Evolutionary conservation across 2,329 filamentous ascomycete species (phyloP).

Genomic region (Xylaria multiplex): DNA sequence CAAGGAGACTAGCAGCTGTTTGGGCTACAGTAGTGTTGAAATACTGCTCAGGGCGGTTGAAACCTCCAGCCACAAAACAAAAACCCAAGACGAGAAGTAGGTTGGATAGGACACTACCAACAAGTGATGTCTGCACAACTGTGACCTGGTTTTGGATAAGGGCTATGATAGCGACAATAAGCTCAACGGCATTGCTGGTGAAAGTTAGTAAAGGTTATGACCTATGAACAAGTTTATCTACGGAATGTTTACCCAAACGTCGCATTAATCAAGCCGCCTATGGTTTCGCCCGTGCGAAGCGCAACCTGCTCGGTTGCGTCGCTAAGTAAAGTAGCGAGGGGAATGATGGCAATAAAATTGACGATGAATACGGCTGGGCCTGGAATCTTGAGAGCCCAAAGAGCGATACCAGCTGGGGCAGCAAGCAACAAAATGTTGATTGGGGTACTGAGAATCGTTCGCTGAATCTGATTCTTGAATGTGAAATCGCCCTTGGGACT

Average conservation of each 20-base stretch:
- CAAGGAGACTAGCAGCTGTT: slow-evolving; percentile 83
- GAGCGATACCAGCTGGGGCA: slow-evolving; percentile 81
- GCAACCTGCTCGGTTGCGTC: slow-evolving; percentile 93
- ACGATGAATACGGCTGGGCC: slow-evolving; percentile 74
- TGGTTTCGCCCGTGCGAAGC: slow-evolving; percentile 80
- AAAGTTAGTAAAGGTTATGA: slow-evolving; percentile 24
- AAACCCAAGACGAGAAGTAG: slow-evolving; percentile 88
- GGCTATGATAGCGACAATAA: slow-evolving; percentile 90
- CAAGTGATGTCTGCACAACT: slow-evolving; percentile 92
- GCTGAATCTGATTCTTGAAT: slow-evolving; percentile 72
- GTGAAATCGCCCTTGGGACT: slow-evolving; percentile 67
- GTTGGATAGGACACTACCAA: slow-evolving; percentile 92
- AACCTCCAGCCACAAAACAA: slow-evolving; percentile 89
- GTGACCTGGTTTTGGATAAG: slow-evolving; percentile 76
- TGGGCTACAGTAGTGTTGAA: slow-evolving; percentile 95
- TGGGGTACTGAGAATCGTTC: slow-evolving; percentile 83
- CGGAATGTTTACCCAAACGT: slow-evolving; percentile 76
- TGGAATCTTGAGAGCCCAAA: slow-evolving; percentile 69
- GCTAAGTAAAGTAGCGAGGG: slow-evolving; percentile 84
- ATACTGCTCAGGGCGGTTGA: slow-evolving; percentile 81
- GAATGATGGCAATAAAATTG: slow-evolving; percentile 94
- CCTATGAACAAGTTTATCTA: background rate
- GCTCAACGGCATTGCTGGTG: slow-evolving; percentile 79
- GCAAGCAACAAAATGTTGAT: slow-evolving; percentile 84
- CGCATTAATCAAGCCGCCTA: slow-evolving; percentile 89